phyloP scores from a whole-genome alignment of 495 filamentous ascomycete genomes.

The Chaetomium tenue region DNA sequence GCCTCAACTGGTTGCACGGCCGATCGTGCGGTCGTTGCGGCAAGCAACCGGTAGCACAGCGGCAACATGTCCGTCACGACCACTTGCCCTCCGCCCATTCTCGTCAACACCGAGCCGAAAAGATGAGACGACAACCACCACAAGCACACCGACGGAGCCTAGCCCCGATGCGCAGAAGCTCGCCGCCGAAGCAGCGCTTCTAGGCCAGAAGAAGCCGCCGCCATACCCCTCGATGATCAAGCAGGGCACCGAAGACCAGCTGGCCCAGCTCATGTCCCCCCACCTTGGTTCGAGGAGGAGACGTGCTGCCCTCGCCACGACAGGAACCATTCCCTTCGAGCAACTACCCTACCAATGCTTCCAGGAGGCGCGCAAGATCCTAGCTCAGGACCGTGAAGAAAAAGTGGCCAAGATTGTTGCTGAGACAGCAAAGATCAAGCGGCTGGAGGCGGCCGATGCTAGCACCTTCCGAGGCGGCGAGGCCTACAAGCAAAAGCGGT shows the following conservation, averaged over 20 bases:
- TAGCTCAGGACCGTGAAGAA: conserved; percentile 75
- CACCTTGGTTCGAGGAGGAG: conserved; percentile 81
- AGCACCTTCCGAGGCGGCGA: conserved; percentile 59
- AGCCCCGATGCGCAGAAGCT: conserved; percentile 18
- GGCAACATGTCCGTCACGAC: conserved; percentile 32
- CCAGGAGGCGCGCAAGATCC: conserved; percentile 86
- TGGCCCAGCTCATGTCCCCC: conserved; percentile 56
- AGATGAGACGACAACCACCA: conserved; percentile 42
- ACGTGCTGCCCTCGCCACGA: conserved; percentile 68
- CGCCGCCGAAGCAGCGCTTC: conserved; percentile 23
- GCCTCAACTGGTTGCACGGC: conserved; percentile 66
- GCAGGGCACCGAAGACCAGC: conserved; percentile 56
- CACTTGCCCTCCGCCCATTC: conserved; percentile 46
- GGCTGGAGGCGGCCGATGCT: conserved; percentile 56
- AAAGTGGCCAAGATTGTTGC: conserved; percentile 68
- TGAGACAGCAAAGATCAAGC: conserved; percentile 58
- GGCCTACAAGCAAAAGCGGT: conserved; percentile 58
- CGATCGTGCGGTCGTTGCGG: conserved; percentile 62
- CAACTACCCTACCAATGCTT: conserved; percentile 94
- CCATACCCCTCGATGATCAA: conserved; percentile 39
- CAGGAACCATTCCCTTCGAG: conserved; percentile 79
- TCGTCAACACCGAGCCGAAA: conserved; percentile 43
- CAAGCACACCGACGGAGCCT: conserved; percentile 19
- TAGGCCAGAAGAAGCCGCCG: conserved; percentile 16
- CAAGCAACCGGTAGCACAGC: conserved; percentile 40